Base-by-base conservation (phyloP, 148 eudicot species). In the Rheum nobile region DNA sequence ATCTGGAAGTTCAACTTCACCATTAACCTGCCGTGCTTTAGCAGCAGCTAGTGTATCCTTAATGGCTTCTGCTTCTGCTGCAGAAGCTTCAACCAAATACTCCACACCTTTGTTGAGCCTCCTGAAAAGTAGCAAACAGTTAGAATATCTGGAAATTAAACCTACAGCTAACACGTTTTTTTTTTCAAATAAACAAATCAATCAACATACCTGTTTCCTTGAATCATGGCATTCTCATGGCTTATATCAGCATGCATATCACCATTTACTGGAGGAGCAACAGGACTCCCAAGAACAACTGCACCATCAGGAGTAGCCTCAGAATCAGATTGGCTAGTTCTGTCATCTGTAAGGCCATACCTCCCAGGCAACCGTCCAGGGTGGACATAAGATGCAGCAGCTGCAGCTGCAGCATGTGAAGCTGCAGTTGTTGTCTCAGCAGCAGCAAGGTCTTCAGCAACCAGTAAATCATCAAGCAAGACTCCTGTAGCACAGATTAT, bases 381-480 rank as follows among this genome's bases (percentile, higher is more conserved):
- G 67, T 83, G 90, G 71, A 83, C 75, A 82, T 88, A 85, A 28
- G 97, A 86, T 46, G 96, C 86, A 65, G 70, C 70, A 34, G 70
- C 70, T 63, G 96, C 88, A 34, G 98, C 97, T 2, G 98, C 97
- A 38, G 98, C 74, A 79, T 90, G 86, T 24, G 97, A 83, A 21
- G 96, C 86, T 77, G 92, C 94, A 80, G 93, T 93, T 61, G 96
- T 95, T 37, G 96, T 95, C 80, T 95, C 98, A 72, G 98, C 96
- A 78, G 97, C 98, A 75, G 98, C 96, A 68, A 95, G 86, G 81
- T 95, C 98, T 84, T 95, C 98, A 73, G 98, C 98, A n/a, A 95
- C 93, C 68, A 95, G 90, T 68, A 95, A 85, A 77, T 92, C 97
- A 83, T 91, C 98, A 67, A 95, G 90, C 75, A 95, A 85, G 69